Evolutionary conservation across 495 filamentous ascomycete species (phyloP).

Genomic region (Tricharina praecox): DNA sequence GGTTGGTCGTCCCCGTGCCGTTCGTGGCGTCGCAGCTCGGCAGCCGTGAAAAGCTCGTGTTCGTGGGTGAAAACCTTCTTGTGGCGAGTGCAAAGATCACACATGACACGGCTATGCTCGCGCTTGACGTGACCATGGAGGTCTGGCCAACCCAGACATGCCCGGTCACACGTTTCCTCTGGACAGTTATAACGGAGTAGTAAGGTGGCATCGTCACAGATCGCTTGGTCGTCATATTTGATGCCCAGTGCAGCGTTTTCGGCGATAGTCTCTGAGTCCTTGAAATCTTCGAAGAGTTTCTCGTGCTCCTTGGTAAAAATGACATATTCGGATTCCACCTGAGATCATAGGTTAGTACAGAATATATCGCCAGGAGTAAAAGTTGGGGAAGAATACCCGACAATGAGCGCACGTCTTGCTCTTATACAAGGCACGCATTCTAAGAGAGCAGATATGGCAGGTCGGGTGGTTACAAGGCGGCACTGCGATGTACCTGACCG

Average conservation of each 20-base stretch:
- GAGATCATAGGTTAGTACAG: too few relatives aligned
- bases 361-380: too few relatives aligned
- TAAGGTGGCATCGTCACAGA: slow-evolving; percentile 70
- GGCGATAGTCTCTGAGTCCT: slow-evolving; percentile 48
- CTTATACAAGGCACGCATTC: slow-evolving; percentile 85
- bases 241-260: slow-evolving; percentile 76
- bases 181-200: slow-evolving; percentile 94
- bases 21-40: slow-evolving; percentile 73
- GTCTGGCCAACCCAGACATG: slow-evolving; percentile 83
- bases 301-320: slow-evolving; percentile 72
- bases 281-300: slow-evolving; percentile 74
- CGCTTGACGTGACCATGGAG: slow-evolving; percentile 76
- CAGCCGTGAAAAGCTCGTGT: slow-evolving; percentile 77
- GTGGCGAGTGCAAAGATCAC: slow-evolving; percentile 81
- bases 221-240: slow-evolving; percentile 67
- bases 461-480: slow-evolving; percentile 88
- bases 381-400: slow-evolving; percentile 40
- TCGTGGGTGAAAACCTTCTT: slow-evolving; percentile 99
- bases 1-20: slow-evolving; percentile 79
- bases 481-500: slow-evolving; percentile 65
- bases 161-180: slow-evolving; percentile 65
- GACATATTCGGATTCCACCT: slow-evolving; percentile 68
- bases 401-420: slow-evolving; percentile 89
- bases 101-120: slow-evolving; percentile 76
- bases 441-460: slow-evolving; percentile 85